Base-by-base conservation (phyloP, 768 basidiomycete genomes). In the Leccinum boreale region DNA sequence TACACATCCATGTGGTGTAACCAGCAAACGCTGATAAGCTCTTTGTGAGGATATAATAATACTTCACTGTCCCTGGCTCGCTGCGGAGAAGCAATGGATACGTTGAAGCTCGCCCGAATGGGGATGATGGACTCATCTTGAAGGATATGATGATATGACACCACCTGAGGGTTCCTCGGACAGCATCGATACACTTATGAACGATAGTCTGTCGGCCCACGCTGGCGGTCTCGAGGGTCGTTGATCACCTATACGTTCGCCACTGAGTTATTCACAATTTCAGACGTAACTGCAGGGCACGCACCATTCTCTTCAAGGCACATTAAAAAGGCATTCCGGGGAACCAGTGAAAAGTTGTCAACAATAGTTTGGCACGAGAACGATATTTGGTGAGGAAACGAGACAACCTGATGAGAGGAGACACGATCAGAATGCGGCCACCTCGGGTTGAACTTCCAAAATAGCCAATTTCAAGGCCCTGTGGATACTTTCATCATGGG, bases 111-210 rank as follows among this genome's bases (percentile, higher is more conserved):
- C 4, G n/a, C 19, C n/a, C 11, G 19, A 24, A 31, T 5, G 24
- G 49, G 26, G 10, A 54, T 31, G 48, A 42, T 3, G 19, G 2
- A 31, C 49, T n/a, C n/a, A 31, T 19, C 65, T 47, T 33, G 68
- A 1, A 61, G 53, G 19, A 65, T 59, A 9, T 66, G 55, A 31
- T 61, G 52, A 65, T 59, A 9, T 66, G 55, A 31, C 60, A 51
- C 69, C 65, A 70, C 9, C 70, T 62, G 50, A 71, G 29, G 11
- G 65, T 65, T 51, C 75, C 75, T 50, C 62, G 68, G 23, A 74
- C 49, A 15, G 65, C 65, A 31, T 64, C 64, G 19, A 73, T 53
- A 52, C 73, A 72, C n/a, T 65, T 63, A 36, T 17, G 11, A 74
- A 57, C 26, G 36, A 56, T 6, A 56, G 39, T 35, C 70, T 58